These are phyloP conservation scores for Auricularia cornea DNA, from an alignment of 768 basidiomycete species.

Conservation along the genomic window DNA sequence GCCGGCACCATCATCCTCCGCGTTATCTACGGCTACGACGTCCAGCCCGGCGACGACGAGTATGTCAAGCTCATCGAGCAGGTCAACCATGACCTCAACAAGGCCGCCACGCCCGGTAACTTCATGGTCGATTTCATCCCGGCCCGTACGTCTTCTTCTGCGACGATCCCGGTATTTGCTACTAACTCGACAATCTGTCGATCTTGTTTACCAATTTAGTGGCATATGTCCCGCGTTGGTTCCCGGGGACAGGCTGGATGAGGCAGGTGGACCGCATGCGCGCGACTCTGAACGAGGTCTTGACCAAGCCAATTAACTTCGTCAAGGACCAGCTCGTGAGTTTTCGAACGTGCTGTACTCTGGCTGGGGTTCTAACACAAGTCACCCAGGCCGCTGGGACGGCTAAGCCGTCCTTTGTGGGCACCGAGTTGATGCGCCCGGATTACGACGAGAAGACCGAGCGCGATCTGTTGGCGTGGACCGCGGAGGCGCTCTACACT, in stretches of 20 bases:
- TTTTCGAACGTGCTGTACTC: background rate
- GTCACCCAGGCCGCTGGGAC: background rate
- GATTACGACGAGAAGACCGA: background rate
- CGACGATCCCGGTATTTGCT: background rate
- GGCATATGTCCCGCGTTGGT: constrained; percentile 3
- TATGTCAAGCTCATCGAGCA: background rate
- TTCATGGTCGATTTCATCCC: constrained; percentile 13
- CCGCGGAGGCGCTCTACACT: background rate
- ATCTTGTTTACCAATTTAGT: background rate
- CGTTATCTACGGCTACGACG: constrained; percentile 8
- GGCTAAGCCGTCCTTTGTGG: background rate
- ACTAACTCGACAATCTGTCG: background rate
- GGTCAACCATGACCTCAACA: background rate
- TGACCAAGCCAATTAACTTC: background rate
- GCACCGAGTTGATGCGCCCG: background rate
- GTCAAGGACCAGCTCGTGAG: background rate
- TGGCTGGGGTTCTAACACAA: background rate
- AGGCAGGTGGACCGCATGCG: background rate
- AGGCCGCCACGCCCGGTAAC: constrained; percentile 8
- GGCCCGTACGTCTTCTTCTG: constrained; percentile 2
- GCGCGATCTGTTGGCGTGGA: background rate
- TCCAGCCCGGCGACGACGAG: constrained; percentile 4
- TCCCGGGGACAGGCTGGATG: background rate
- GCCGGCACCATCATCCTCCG: constrained; percentile 7
- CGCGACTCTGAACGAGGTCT: background rate